Evolutionary conservation across 2,329 filamentous ascomycete species (phyloP).

Genomic region (Colletotrichum eleusines): DNA sequence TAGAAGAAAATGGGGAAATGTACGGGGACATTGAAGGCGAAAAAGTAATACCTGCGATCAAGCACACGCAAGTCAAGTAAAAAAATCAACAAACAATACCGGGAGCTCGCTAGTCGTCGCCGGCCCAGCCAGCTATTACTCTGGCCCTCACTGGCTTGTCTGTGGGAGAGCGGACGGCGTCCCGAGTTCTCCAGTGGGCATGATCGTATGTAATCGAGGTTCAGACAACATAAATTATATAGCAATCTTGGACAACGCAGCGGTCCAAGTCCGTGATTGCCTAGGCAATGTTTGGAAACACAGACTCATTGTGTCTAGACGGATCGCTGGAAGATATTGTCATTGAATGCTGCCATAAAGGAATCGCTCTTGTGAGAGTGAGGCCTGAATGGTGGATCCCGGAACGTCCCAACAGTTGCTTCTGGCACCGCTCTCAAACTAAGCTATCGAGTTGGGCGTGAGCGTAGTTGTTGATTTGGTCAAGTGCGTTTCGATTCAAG

Average conservation of each 20-base stretch:
- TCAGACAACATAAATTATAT: fast-evolving
- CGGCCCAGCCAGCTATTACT: conserved; percentile 13
- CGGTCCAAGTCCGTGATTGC: neutral
- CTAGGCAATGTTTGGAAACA: neutral
- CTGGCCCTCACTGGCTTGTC: conserved; percentile 2
- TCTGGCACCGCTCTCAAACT: neutral
- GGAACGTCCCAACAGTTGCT: neutral
- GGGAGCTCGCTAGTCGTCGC: conserved; percentile 10
- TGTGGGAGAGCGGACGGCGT: conserved; percentile 8
- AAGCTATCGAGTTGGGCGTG: neutral
- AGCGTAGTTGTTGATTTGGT: neutral
- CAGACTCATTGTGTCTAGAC: too few species aligned
- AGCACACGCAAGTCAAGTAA: neutral
- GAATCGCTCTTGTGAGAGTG: too few species aligned
- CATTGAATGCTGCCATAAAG: too few species aligned
- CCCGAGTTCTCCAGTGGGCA: conserved; percentile 9
- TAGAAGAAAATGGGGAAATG: neutral
- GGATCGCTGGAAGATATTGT: too few species aligned
- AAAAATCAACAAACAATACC: neutral
- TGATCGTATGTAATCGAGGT: neutral
- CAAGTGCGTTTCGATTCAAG: too few species aligned
- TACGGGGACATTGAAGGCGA: neutral
- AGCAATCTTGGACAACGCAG: neutral
- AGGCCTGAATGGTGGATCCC: too few species aligned
- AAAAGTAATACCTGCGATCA: too few species aligned